These are phyloP conservation scores for Eucalyptus erythrocorys DNA, from an alignment of 345 rosid genomes.

Conservation along the genomic window DNA sequence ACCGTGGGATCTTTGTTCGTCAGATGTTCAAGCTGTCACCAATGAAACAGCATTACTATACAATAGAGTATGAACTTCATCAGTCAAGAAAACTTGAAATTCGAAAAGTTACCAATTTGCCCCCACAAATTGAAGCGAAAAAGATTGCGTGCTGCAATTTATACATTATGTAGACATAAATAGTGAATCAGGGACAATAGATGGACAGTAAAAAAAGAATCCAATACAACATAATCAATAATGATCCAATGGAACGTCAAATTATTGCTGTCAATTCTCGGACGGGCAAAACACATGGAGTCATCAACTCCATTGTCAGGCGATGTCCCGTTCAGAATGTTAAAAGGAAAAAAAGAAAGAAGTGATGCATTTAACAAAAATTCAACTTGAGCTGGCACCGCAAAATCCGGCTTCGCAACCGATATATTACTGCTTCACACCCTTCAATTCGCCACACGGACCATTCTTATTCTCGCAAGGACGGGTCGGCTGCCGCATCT, in stretches of 20 bases:
- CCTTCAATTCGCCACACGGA: background rate
- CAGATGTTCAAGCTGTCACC: background rate
- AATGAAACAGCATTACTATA: background rate
- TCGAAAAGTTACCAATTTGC: background rate
- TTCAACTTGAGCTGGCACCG: background rate
- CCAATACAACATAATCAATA: background rate
- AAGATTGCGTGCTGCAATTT: background rate
- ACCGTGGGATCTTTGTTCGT: background rate
- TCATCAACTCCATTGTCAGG: background rate
- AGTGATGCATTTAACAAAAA: background rate
- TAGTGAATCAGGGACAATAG: background rate
- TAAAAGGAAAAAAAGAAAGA: background rate
- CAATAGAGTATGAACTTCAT: background rate
- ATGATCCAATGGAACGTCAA: background rate
- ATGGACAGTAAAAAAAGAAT: background rate
- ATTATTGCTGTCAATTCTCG: background rate
- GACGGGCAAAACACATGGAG: background rate
- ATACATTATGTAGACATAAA: background rate
- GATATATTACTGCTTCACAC: background rate
- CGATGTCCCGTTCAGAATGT: background rate
- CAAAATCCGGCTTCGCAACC: background rate
- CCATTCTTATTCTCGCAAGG: constrained; percentile 7
- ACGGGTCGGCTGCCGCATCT: background rate
- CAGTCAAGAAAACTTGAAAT: background rate
- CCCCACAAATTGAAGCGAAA: background rate